A percentile compares a stretch with the other conserved stretches of the same genome.
These are phyloP conservation scores for Lobosporangium transversale DNA, from an alignment of 192 early-diverging fungal species.

Conservation along the genomic window DNA sequence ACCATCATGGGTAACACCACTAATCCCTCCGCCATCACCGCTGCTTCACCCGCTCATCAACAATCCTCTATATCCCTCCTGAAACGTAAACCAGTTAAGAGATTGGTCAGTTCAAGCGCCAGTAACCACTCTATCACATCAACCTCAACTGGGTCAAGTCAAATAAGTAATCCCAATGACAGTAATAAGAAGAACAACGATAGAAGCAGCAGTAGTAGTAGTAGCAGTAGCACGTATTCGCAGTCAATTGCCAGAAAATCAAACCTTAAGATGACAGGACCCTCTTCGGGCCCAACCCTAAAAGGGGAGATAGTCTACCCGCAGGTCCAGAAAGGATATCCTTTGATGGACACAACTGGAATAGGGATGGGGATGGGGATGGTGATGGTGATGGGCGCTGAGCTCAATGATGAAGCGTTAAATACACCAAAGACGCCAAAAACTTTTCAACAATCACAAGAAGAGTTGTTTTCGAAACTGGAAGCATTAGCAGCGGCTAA, in stretches of 20 bases:
- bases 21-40: not conserved
- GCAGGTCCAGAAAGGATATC: not conserved
- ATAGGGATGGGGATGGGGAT: slow-evolving; percentile 14
- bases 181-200: no score
- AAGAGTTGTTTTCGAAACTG: slow-evolving; percentile 36
- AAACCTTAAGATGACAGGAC: slow-evolving; percentile 8
- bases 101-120: no score
- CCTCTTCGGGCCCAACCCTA: no score
- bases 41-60: not conserved
- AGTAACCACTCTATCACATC: no score
- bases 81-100: slow-evolving; percentile 35
- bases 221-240: no score
- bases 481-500: slow-evolving; percentile 20
- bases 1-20: no score
- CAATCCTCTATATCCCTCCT: not conserved
- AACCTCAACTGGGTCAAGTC: no score
- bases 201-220: no score
- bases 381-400: slow-evolving; percentile 1
- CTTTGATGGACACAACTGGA: not conserved
- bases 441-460: slow-evolving; percentile 36
- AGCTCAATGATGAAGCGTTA: no score
- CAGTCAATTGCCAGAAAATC: not conserved
- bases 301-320: not conserved
- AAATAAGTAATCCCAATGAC: no score
- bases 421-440: slow-evolving; percentile 5